Evolutionary conservation across 2,329 filamentous ascomycete genomes (phyloP), one percentile per base, ranked within the genome.

Genomic region (Phialophora tarda): DNA sequence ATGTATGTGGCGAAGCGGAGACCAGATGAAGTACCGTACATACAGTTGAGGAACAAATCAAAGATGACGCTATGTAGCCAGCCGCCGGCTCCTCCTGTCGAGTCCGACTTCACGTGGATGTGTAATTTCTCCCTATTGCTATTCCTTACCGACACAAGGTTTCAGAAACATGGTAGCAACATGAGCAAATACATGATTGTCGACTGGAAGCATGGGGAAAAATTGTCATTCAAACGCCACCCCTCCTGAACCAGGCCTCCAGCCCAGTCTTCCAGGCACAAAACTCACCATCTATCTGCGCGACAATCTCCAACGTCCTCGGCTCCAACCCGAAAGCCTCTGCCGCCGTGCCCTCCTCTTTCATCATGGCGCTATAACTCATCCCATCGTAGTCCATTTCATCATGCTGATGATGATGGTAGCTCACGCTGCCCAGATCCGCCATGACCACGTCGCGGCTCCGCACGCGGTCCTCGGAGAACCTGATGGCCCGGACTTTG

Each of bases 161-260:
- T 41, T 41, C 12, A 38, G 1, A 11, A 11, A 3, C 34, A 12
- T 14, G 4, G 34, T 12, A 12, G 34, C 11, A 41, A 30, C n/a
- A n/a, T n/a, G 5, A 44, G 14, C 38, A 44, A 8, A 44, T 17
- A 44, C 38, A n/a, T 3, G 8, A 6, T 7, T 44, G 21, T 44
- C 48, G 24, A 51, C 48, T 6, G 48, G 24, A 17, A 47, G 55
- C n/a, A 44, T 11, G 28, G n/a, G 3, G 7, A 10, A 10, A 30
- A 30, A n/a, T 7, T 0, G 3, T 41, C 51, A 30, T 2, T 62
- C 51, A 61, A 12, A 61, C 63, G 23, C 57, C 63, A 23, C 63
- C 63, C 32, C 63, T 50, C 32, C 63, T 47, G 23, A 65, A 65
- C 63, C 57, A 65, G 14, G 63, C 63, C 51, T 62, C 63, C 58